phyloP scores from a whole-genome alignment of 169 alveolate genomes.

The Babesia ovis region DNA sequence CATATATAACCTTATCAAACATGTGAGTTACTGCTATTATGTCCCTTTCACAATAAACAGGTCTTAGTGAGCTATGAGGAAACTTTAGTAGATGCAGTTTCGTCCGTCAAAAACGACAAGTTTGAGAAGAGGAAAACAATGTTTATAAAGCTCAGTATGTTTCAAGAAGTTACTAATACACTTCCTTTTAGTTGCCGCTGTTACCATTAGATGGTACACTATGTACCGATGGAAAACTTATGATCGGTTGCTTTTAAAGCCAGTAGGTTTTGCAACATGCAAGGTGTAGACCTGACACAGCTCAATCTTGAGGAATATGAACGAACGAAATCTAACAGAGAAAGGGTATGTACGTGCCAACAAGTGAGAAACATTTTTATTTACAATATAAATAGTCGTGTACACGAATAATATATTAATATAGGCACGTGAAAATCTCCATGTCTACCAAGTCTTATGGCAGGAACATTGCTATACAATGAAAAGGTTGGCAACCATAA shows the following conservation, averaged over 20 bases:
- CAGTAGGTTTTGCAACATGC: neutral
- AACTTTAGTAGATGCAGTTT: constrained; percentile 18
- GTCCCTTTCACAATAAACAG: constrained; percentile 2
- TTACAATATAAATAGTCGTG: neutral
- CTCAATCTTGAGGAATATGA: constrained; percentile 15
- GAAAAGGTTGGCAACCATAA: constrained; percentile 9
- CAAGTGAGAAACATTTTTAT: neutral
- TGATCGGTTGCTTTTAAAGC: neutral
- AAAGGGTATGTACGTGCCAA: neutral
- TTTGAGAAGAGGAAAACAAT: constrained; percentile 57
- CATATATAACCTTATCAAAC: constrained; percentile 24
- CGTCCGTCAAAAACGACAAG: constrained; percentile 17
- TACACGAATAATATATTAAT: neutral
- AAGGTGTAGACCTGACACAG: neutral
- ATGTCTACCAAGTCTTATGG: constrained; percentile 58
- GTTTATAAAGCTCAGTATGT: constrained; percentile 58
- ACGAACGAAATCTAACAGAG: neutral
- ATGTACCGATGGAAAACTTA: constrained; percentile 34
- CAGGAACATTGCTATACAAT: constrained; percentile 58
- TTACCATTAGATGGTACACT: constrained; percentile 27
- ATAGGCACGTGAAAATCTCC: constrained; percentile 44
- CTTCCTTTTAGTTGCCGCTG: constrained; percentile 37
- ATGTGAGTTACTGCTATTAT: neutral
- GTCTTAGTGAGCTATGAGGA: constrained; percentile 46
- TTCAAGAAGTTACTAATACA: neutral